phyloP scores from a whole-genome alignment of 148 eudicot genomes.

The Polygonum maritimum region DNA sequence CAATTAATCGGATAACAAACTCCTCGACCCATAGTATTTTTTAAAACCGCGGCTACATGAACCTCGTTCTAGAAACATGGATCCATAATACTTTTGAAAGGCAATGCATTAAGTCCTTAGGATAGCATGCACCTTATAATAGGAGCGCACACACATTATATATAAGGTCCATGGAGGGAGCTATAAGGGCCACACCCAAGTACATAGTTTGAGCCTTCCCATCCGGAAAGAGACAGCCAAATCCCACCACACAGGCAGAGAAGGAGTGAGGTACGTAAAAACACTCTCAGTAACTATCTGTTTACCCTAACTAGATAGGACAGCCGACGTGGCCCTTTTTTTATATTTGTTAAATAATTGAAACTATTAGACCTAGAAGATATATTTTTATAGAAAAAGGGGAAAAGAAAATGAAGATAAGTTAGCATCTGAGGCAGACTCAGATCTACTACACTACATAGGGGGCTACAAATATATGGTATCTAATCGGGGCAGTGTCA shows the following conservation, averaged over 20 bases:
- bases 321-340: background rate
- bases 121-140: too few species aligned
- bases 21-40: too few species aligned
- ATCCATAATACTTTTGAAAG: background rate
- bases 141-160: background rate
- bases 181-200: background rate
- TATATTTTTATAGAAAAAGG: too few species aligned
- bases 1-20: too few species aligned
- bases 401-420: too few species aligned
- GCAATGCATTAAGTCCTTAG: background rate
- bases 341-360: background rate
- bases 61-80: too few species aligned
- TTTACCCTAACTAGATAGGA: background rate
- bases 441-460: background rate
- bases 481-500: background rate
- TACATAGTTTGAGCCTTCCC: background rate
- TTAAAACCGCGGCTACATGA: too few species aligned
- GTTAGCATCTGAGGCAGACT: background rate
- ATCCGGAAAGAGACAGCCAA: background rate
- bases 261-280: background rate
- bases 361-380: background rate
- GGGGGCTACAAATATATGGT: too few species aligned
- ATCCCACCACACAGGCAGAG: slow-evolving; percentile 8
- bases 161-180: background rate
- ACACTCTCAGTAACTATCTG: background rate